Percentiles rank a stretch among this genome's conserved stretches.
These are phyloP conservation scores for Eutrema heterophyllum DNA, from an alignment of 345 rosid species.

Conservation along the genomic window DNA sequence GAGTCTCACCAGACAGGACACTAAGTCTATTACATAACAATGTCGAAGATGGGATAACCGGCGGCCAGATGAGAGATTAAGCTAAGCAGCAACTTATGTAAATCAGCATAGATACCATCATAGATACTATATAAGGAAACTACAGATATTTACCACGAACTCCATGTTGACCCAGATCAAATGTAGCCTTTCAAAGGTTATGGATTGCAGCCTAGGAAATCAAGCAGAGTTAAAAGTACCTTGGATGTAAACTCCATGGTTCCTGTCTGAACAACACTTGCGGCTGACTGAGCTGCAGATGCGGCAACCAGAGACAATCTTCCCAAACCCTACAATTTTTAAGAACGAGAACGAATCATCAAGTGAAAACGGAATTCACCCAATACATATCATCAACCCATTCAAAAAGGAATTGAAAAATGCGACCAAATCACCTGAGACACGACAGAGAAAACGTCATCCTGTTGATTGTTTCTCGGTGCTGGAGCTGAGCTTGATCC, in stretches of 20 bases:
- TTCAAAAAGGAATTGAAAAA: neutral
- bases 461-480: slow-evolving; percentile 48
- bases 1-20: neutral
- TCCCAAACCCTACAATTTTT: slow-evolving; percentile 66
- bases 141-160: neutral
- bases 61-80: neutral
- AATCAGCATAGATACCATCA: neutral
- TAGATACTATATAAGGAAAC: neutral
- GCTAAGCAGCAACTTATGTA: neutral
- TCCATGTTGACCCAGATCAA: neutral
- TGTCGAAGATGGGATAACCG: neutral
- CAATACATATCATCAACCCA: neutral
- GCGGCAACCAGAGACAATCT: slow-evolving; percentile 79
- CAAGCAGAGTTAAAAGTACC: slow-evolving; percentile 7
- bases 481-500: slow-evolving; percentile 71
- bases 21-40: neutral
- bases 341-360: neutral
- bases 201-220: neutral
- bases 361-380: neutral
- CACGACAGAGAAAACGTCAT: slow-evolving; percentile 63
- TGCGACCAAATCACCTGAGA: slow-evolving; percentile 58
- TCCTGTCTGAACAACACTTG: slow-evolving; percentile 64
- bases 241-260: slow-evolving; percentile 32
- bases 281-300: slow-evolving; percentile 57
- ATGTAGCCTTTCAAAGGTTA: neutral